phyloP scores from a whole-genome alignment of 345 rosid genomes.

The Acer negundo region DNA sequence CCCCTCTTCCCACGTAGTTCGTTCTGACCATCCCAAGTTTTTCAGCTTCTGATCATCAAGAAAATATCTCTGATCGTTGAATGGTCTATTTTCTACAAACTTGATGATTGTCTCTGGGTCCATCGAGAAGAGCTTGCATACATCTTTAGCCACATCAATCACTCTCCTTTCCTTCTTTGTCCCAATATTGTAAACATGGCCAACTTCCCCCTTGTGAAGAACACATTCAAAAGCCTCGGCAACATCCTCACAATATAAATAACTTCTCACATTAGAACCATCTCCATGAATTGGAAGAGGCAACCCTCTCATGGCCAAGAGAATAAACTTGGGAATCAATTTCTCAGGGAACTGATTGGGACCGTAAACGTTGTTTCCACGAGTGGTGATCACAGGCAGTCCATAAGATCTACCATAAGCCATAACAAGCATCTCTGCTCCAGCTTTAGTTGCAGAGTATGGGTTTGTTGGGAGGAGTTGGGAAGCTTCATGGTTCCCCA shows the following conservation, averaged over 20 bases:
- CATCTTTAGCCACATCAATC: slow-evolving; percentile 61
- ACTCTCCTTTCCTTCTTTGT: slow-evolving; percentile 76
- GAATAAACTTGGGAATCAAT: slow-evolving; percentile 63
- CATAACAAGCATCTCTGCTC: slow-evolving; percentile 81
- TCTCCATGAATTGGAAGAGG: slow-evolving; percentile 73
- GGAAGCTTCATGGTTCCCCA: slow-evolving; percentile 73
- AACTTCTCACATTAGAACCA: slow-evolving; percentile 66
- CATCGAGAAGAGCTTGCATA: slow-evolving; percentile 59
- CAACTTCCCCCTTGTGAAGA: slow-evolving; percentile 73
- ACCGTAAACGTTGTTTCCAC: slow-evolving; percentile 75
- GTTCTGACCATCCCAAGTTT: slow-evolving; percentile 79
- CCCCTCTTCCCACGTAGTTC: slow-evolving; percentile 84
- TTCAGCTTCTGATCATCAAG: slow-evolving; percentile 89
- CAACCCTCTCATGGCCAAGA: slow-evolving; percentile 61
- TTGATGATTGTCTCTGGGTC: slow-evolving; percentile 54
- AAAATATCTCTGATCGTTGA: slow-evolving; percentile 92
- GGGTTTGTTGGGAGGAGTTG: slow-evolving; percentile 76
- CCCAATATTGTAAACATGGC: slow-evolving; percentile 74
- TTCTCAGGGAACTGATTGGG: slow-evolving; percentile 70
- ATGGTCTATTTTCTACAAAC: slow-evolving; percentile 69
- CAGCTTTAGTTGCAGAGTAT: slow-evolving; percentile 70
- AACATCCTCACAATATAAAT: slow-evolving; percentile 69
- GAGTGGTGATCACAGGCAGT: slow-evolving; percentile 67
- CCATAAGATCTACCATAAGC: slow-evolving; percentile 73
- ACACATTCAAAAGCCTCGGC: slow-evolving; percentile 71